Percentiles rank a stretch among this genome's conserved stretches.
Evolutionary conservation across 1,284 basidiomycete genomes (phyloP).

Genomic region (Ustilago nuda): DNA sequence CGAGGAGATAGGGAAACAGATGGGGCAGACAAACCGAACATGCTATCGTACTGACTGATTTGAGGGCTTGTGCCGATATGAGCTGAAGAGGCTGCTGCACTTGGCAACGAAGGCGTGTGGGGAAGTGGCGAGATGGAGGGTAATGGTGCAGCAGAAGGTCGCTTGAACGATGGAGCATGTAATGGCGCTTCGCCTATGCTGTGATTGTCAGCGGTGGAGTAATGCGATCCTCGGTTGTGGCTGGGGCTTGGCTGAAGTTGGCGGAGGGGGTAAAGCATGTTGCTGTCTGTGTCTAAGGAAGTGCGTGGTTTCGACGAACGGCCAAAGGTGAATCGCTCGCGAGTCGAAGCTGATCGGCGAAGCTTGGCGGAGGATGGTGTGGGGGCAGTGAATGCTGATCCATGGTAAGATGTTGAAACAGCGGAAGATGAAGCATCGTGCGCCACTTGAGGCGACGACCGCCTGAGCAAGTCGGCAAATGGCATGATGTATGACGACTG

Average conservation of each 20-base stretch:
- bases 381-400: conserved; percentile 4
- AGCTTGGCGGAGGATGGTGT: conserved; percentile 11
- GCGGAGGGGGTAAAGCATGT: conserved; percentile 25
- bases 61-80: neutral
- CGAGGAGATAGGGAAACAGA: conserved; percentile 20
- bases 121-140: conserved; percentile 12
- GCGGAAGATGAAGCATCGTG: neutral
- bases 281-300: conserved; percentile 8
- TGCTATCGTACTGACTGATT: conserved; percentile 28
- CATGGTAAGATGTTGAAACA: conserved; percentile 14
- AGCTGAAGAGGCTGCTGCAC: conserved; percentile 7
- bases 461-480: conserved; percentile 31
- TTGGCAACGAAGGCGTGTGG: neutral
- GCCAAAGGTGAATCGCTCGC: conserved; percentile 17
- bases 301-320: conserved; percentile 14
- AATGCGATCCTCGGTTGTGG: conserved; percentile 14
- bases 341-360: conserved; percentile 2
- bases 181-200: conserved; percentile 31
- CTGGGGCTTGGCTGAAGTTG: neutral
- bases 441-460: conserved; percentile 5
- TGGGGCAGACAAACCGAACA: conserved; percentile 12
- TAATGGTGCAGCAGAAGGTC: conserved; percentile 7
- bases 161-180: conserved; percentile 8
- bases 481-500: conserved; percentile 19
- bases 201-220: conserved; percentile 25